Base-by-base conservation (phyloP, 208 protist genomes). In the Leishmania martiniquensis region DNA sequence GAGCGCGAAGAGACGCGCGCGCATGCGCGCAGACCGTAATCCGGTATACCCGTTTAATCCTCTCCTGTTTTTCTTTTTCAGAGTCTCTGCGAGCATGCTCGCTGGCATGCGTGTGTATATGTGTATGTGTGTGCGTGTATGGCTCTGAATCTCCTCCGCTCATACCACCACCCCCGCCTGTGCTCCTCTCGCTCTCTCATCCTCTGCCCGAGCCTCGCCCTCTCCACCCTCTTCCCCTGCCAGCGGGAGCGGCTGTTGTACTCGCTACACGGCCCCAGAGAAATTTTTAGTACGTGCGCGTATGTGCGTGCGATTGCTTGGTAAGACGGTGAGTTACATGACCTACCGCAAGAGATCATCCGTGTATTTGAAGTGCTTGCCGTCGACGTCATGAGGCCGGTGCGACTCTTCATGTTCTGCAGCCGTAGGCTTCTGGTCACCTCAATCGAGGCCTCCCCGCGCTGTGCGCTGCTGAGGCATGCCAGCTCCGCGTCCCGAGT, bases 351-450 rank as follows among this genome's bases (percentile, higher is more conserved):
- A 29, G 25, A 1, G 17, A 15, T 7, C 32, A 39, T 39, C 5
- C 3, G 12, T 17, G 60, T 67, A 34, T 34, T 45, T 34, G 60
- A 67, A 42, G 34, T 34, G 2, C 10, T 29, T 7, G 47, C 39
- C 66, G 44, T 34, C 44, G 42, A 22, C 34, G 12, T 20, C 34
- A 75, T 49, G 20, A 51, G 25, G 13, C 49, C 51, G 54, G 55
- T 47, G 10, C 60, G 70, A 25, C 42, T 81, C 34, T 72, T 71
- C 20, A 25, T 29, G 44, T 54, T 70, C 25, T 25, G 66, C 66
- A 34, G 66, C 37, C 3, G 39, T 52, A 34, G 32, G 60, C 37
- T 67, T 12, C 25, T 20, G 60, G 34, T 67, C 37, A 37, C 34
- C 60, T 67, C 17, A 22, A 67, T 67, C 32, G 17, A 42, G 20